Percentiles rank a stretch among this genome's conserved stretches.
phyloP scores from a whole-genome alignment of 2,329 filamentous ascomycete genomes.

The Gnomoniopsis smithogilvyi region DNA sequence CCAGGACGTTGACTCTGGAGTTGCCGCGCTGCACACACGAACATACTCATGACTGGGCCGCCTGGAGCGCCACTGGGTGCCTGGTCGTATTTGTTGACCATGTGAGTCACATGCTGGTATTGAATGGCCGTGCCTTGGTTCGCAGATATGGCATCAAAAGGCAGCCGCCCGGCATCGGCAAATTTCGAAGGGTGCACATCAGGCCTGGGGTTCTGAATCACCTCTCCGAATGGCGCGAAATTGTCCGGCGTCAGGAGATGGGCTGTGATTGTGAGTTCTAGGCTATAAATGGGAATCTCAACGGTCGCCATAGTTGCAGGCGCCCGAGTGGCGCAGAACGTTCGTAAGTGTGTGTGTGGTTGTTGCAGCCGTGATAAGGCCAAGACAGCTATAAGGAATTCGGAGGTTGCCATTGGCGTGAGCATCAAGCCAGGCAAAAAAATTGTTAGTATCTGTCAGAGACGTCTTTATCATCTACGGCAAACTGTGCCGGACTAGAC shows the following conservation, averaged over 20 bases:
- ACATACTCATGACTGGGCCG: conserved; percentile 77
- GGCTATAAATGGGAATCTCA: conserved; percentile 40
- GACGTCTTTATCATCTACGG: too few species aligned
- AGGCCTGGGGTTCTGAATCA: conserved; percentile 70
- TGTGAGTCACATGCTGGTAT: conserved; percentile 74
- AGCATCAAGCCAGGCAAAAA: neutral
- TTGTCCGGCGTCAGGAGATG: conserved; percentile 63
- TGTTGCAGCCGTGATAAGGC: neutral
- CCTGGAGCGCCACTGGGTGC: conserved; percentile 57
- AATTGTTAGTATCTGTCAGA: neutral
- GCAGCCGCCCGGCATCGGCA: conserved; percentile 24
- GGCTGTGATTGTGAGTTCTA: conserved; percentile 50
- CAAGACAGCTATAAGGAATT: neutral
- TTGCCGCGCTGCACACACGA: conserved; percentile 71
- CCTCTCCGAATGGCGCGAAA: conserved; percentile 80
- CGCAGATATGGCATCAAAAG: conserved; percentile 53
- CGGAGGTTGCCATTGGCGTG: neutral
- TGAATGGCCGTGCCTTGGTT: conserved; percentile 92
- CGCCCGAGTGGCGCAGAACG: neutral
- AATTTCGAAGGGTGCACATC: conserved; percentile 47
- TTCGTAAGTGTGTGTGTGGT: neutral
- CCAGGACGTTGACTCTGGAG: conserved; percentile 29
- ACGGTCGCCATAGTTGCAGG: conserved; percentile 16
- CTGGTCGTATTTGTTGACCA: conserved; percentile 67
- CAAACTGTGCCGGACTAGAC: too few species aligned